These are phyloP conservation scores for Lumnitzera racemosa DNA, from an alignment of 345 rosid genomes.

Conservation along the genomic window DNA sequence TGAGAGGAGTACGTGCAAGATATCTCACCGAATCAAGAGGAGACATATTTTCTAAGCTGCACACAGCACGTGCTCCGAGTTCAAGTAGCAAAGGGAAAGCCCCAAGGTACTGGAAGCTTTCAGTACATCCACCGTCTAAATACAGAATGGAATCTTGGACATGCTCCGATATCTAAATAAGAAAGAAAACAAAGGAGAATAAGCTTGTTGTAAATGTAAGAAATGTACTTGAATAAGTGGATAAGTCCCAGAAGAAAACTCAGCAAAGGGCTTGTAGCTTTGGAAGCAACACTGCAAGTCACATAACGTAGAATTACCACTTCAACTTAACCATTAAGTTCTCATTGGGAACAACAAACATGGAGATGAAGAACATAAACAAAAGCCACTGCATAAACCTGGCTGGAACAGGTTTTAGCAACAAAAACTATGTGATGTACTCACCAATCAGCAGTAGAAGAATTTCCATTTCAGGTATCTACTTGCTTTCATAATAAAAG, in stretches of 20 bases:
- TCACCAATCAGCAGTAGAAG: no score
- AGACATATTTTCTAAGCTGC: conserved; percentile 76
- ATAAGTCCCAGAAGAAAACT: no score
- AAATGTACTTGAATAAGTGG: neutral
- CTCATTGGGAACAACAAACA: no score
- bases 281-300: no score
- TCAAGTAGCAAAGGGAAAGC: conserved; percentile 70
- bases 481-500: no score
- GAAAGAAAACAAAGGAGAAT: conserved; percentile 1
- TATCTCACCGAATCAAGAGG: conserved; percentile 66
- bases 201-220: neutral
- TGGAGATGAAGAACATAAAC: no score
- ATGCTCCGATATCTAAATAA: conserved; percentile 59
- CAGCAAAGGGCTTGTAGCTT: neutral
- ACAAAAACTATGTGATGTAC: no score
- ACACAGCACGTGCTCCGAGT: conserved; percentile 64
- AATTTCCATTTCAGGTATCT: no score
- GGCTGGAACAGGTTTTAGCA: no score
- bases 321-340: no score
- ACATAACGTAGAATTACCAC: no score
- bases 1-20: neutral
- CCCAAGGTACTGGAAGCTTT: conserved; percentile 83
- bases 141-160: conserved; percentile 60
- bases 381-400: no score
- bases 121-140: conserved; percentile 90